phyloP scores from a whole-genome alignment of 2,329 filamentous ascomycete genomes.

The Dactylellina parvicollis region DNA sequence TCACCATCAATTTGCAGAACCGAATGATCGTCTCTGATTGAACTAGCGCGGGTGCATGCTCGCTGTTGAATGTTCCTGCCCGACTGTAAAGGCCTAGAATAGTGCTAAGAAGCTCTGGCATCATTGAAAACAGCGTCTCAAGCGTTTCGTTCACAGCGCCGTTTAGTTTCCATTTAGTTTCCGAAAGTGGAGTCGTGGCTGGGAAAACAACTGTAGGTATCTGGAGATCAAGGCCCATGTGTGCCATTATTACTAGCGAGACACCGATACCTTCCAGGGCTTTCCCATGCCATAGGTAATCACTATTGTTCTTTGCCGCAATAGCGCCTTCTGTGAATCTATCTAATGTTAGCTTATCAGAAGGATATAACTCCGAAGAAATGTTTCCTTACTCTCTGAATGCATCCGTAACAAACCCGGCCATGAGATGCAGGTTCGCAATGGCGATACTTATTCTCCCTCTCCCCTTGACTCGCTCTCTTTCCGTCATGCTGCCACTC shows the following conservation, averaged over 20 bases:
- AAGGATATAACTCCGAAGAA: neutral
- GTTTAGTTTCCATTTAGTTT: constrained; percentile 62
- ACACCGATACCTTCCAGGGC: constrained; percentile 87
- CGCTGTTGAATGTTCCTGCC: constrained; percentile 70
- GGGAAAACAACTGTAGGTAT: constrained; percentile 64
- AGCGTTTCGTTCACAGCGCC: constrained; percentile 62
- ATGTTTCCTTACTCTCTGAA: constrained; percentile 69
- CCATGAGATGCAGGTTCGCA: constrained; percentile 85
- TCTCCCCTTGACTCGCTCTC: constrained; percentile 81
- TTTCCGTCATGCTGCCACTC: constrained; percentile 75
- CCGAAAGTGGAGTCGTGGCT: constrained; percentile 63
- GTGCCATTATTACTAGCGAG: constrained; percentile 82
- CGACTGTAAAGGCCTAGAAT: constrained; percentile 78
- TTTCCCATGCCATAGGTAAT: constrained; percentile 98
- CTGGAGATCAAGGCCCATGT: constrained; percentile 82
- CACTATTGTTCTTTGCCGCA: constrained; percentile 79
- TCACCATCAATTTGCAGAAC: constrained; percentile 75
- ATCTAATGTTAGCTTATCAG: constrained; percentile 8
- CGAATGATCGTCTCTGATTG: constrained; percentile 78
- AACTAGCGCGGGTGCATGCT: constrained; percentile 76
- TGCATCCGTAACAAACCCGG: constrained; percentile 89
- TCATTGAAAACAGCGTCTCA: constrained; percentile 63
- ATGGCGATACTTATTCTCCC: constrained; percentile 81
- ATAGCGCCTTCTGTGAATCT: constrained; percentile 78
- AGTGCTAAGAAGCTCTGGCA: constrained; percentile 79